These are phyloP conservation scores for Penicillium pulvis DNA, from an alignment of 495 filamentous ascomycete genomes.

Conservation along the genomic window DNA sequence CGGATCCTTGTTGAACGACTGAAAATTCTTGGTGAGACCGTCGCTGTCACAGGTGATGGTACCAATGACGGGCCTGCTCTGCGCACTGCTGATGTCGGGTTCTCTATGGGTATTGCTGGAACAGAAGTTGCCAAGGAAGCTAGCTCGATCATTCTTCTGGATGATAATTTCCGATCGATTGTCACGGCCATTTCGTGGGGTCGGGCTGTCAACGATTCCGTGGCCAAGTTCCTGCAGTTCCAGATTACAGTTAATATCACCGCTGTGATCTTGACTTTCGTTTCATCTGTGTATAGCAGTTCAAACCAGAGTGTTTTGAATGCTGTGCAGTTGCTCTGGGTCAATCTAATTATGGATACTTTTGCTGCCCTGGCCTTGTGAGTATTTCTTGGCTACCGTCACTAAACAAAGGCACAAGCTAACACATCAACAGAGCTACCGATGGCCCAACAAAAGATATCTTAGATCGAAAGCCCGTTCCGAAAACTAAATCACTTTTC, in stretches of 20 bases:
- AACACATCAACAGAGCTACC: slow-evolving; percentile 55
- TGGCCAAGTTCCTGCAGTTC: slow-evolving; percentile 89
- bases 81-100: slow-evolving; percentile 84
- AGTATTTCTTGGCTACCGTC: slow-evolving; percentile 7
- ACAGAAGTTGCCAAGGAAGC: slow-evolving; percentile 95
- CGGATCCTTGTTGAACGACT: slow-evolving; percentile 74
- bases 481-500: slow-evolving; percentile 75
- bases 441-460: slow-evolving; percentile 80
- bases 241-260: slow-evolving; percentile 92
- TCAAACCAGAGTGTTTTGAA: slow-evolving; percentile 72
- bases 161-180: slow-evolving; percentile 88
- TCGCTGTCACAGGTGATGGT: slow-evolving; percentile 86
- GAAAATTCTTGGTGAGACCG: slow-evolving; percentile 75
- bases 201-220: slow-evolving; percentile 86
- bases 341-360: slow-evolving; percentile 94
- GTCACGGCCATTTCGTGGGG: slow-evolving; percentile 91
- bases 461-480: slow-evolving; percentile 78
- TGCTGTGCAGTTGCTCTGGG: slow-evolving; percentile 87
- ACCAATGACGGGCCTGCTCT: slow-evolving; percentile 90
- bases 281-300: slow-evolving; percentile 72
- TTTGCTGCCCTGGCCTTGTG: slow-evolving; percentile 79
- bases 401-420: slow-evolving; percentile 3
- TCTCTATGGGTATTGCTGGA: slow-evolving; percentile 90
- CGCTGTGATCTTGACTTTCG: slow-evolving; percentile 79
- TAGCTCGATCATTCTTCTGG: slow-evolving; percentile 87